Base-by-base conservation (phyloP, 1,139 yeast genomes). In the Hyphopichia pseudoburtonii region DNA sequence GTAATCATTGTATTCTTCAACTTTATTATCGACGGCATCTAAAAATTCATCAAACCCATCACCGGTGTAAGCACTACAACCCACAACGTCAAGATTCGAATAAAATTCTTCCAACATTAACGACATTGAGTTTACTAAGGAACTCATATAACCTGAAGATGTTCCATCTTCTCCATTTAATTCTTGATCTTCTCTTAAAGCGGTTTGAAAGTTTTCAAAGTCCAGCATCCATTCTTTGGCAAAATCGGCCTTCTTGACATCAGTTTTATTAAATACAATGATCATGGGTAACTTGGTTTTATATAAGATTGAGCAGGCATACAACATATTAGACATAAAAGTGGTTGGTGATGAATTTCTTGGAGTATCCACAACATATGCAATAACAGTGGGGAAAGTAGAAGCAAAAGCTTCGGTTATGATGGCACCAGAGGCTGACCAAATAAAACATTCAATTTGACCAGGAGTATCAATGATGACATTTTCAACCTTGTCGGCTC, bases 221-320 rank as follows among this genome's bases (percentile, higher is more conserved):
- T 94, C 98, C 3, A 83, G 78, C 97, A 94, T 89, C 99, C 99
- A 94, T 47, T 88, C 95, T 56, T 81, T 83, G 21, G 96, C 97
- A 64, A 89, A 89, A 37, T 78, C 82, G 1, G 95, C 88, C 43
- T 82, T 82, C 50, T 83, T 73, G 7, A 86, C 90, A 62, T 94
- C 99, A 2, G 94, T 87, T 65, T 94, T 94, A 65, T 94, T 94
- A 70, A 92, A 94, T 5, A 94, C 98, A 17, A 94, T 78, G 52
- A 94, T 85, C 96, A 94, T 89, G 22, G 99, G 99, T 38, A 94
- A 73, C 59, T 92, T 90, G 19, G 97, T 92, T 64, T 94, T 94
- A 70, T 94, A 94, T 39, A 94, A 73, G 36, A 94, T 92, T 3
- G 97, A 90, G 64, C 98, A 92, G 0, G 99, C 98, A 54, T 94